Base-by-base conservation (phyloP, 306 rosid genomes). In the Urtica urens region DNA sequence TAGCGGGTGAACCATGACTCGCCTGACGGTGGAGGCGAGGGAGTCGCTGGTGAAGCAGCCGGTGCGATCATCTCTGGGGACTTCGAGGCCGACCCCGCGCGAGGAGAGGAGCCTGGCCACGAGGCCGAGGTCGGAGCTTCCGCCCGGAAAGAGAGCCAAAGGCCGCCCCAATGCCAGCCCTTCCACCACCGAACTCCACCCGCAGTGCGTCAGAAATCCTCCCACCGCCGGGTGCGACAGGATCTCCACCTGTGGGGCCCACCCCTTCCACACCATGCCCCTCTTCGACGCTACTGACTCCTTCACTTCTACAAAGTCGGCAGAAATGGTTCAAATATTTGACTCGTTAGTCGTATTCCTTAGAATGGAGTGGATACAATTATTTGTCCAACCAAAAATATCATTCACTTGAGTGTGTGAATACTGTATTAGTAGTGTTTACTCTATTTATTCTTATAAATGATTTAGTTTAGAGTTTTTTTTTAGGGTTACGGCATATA, bases 181-280 rank as follows among this genome's bases (percentile, higher is more conserved):
- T 31, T 66, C 61, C 2, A 66, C 22, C 10, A 58, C 38, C 1
- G 71, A 66, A 13, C 51, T 45, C 66, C 72, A 66, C 21, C 66
- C 61, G 2, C 66, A 46, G 1, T 52, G 72, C 20, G 72, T 66
- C 29, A 66, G 31, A 45, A 66, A 23, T 4, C 60, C 72, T 0
- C 61, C 61, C 1, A 58, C 2, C 0, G 72, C 16, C 0, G 21
- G 0, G 44, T 66, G 65, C 0, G 25, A 24, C 16, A 66, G 12
- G 7, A 58, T 44, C 20, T 9, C 46, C 10, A 38, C 50, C 1
- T 66, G 65, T 0, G 66, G 65, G 0, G 46, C 71, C 65, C 65
- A 66, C 27, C 45, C 60, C 19, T 30, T 37, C 55, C 55, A 35
- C 1, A 66, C 7, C 28, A 66, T 18, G 0, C 61, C 65, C 3